Evolutionary conservation across 2,329 filamentous ascomycete genomes (phyloP), one percentile per base, ranked within the genome.

Genomic region (Biscogniauxia mediterranea): DNA sequence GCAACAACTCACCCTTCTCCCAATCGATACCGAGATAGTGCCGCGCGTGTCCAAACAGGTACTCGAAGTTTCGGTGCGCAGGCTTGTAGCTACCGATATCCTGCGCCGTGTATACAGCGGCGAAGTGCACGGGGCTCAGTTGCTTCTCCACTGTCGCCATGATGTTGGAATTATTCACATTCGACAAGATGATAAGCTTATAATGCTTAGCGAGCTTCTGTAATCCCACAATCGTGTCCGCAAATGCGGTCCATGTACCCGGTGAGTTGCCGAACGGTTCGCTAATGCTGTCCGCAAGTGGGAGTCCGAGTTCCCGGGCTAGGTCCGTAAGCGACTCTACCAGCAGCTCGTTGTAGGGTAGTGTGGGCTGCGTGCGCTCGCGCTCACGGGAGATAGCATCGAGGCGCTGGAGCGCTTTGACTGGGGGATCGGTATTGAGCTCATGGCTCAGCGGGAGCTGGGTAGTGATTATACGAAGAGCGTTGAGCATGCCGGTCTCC

Each of bases 71-170:
- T 26, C 72, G 72, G 46, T 75, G 71, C 63, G 83, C 77, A 0
- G 90, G 90, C 77, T 93, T 93, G 73, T 92, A 93, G 6, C 79
- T 81, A 1, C 90, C 89, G 57, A 92, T 85, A 52, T 89, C 84
- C 74, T 92, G 79, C 1, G 90, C 90, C 2, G 89, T 91, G 73
- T 89, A 85, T 23, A 90, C 78, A 13, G 82, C 81, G 67, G 90
- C 88, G 68, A 92, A 81, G 8, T 54, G 55, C 2, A 84, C 79
- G 0, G 80, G 82, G 19, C 77, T 71, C 13, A 91, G 75, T 25
- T 73, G 74, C 19, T 68, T 69, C 4, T 52, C 60, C 2, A 71
- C 61, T 0, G 76, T 75, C 0, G 68, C 57, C 19, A 60, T 15
- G 68, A 72, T 61, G 71, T 74, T 72, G 0, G 66, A 64, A 56